Conservation (phyloP, 176 grass and related monocot genomes). For the Thinopyrum elongatum region DNA sequence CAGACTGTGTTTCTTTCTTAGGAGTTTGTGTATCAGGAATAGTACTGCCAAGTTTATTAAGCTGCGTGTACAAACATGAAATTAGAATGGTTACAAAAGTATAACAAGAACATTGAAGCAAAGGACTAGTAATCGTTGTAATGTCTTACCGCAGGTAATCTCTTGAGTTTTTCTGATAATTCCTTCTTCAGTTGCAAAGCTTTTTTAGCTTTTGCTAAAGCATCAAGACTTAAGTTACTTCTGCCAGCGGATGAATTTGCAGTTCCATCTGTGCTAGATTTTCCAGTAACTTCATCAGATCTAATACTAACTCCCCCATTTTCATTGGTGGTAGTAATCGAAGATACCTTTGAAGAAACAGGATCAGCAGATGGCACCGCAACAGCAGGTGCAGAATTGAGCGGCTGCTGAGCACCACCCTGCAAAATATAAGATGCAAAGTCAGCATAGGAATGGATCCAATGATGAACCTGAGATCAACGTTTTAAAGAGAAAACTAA, state of each 20-base stretch:
- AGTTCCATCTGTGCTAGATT: slow-evolving; percentile 99
- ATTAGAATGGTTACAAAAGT: slow-evolving; percentile 19
- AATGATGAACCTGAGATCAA: not conserved
- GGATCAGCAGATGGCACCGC: slow-evolving; percentile 40
- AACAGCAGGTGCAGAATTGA: slow-evolving; percentile 51
- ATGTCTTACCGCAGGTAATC: slow-evolving; percentile 63
- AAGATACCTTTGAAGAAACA: slow-evolving; percentile 91
- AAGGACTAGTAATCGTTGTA: not conserved
- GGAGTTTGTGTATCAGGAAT: slow-evolving; percentile 41
- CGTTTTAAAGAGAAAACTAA: not conserved
- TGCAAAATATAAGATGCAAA: slow-evolving; percentile 34
- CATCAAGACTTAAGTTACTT: slow-evolving; percentile 90
- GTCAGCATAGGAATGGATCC: slow-evolving; percentile 29
- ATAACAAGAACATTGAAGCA: slow-evolving; percentile 22
- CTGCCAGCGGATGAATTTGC: slow-evolving; percentile 64
- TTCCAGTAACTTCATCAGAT: slow-evolving; percentile 99
- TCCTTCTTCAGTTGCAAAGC: slow-evolving; percentile 95
- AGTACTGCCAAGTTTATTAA: slow-evolving; percentile 60
- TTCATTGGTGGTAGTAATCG: slow-evolving; percentile 93
- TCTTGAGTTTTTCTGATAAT: slow-evolving; percentile 86
- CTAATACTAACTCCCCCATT: slow-evolving; percentile 99
- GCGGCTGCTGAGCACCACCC: slow-evolving; percentile 51
- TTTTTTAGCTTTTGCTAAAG: slow-evolving; percentile 99
- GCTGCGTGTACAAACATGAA: slow-evolving; percentile 35
- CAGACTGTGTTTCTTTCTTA: slow-evolving; percentile 46